A percentile compares a stretch with the other conserved stretches of the same genome.
These are phyloP conservation scores for Ilex asprella DNA, from an alignment of 257 asterid genomes.

Conservation along the genomic window DNA sequence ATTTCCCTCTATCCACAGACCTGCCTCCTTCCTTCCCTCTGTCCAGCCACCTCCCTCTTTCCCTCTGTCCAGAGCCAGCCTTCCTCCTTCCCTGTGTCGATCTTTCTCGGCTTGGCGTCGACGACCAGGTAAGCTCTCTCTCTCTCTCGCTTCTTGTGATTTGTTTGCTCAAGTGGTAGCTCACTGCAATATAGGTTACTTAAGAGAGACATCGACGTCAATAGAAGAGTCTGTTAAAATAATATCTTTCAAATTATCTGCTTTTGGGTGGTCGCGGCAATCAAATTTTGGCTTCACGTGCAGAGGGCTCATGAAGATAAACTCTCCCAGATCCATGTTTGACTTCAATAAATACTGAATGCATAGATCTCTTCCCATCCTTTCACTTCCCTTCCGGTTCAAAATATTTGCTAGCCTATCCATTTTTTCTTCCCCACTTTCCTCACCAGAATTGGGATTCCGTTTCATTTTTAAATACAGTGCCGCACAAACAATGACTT, in stretches of 20 bases:
- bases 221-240: conserved; percentile 52
- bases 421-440: conserved; percentile 29
- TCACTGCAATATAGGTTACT: conserved; percentile 1
- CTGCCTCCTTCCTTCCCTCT: no score
- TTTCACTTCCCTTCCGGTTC: conserved; percentile 35
- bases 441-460: conserved; percentile 19
- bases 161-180: no score
- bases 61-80: no score
- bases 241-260: conserved; percentile 42
- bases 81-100: no score
- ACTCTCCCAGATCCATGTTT: conserved; percentile 46
- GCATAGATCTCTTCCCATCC: conserved; percentile 30
- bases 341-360: conserved; percentile 37
- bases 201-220: conserved; percentile 45
- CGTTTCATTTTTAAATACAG: conserved; percentile 50
- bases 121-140: no score
- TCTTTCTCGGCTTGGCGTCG: no score
- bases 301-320: conserved; percentile 54
- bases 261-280: conserved; percentile 55
- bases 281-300: conserved; percentile 57
- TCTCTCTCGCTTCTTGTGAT: no score
- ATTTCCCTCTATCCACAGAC: no score
- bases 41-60: no score
- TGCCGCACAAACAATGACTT: conserved; percentile 48
- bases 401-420: conserved; percentile 47